Conservation (phyloP, 2,329 filamentous ascomycete genomes). For the Botrytis porri region DNA sequence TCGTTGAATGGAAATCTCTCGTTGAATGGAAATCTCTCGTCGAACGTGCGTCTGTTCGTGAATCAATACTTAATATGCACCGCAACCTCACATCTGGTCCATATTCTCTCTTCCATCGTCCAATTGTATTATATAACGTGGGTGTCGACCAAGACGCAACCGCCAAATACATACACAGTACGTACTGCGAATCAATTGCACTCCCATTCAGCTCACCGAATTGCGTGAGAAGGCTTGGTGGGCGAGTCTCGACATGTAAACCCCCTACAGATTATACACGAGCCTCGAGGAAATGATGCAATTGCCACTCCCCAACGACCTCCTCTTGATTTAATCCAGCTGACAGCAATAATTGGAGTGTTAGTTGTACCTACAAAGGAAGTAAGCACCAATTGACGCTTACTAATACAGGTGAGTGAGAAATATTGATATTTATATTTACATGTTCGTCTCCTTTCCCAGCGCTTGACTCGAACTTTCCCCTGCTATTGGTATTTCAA, state of each 20-base stretch:
- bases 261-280: background rate
- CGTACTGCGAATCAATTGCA: background rate
- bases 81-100: background rate
- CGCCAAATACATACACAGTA: background rate
- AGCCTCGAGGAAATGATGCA: background rate
- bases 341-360: background rate
- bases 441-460: background rate
- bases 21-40: constrained; percentile 4
- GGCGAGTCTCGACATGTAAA: background rate
- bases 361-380: background rate
- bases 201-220: background rate
- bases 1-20: constrained; percentile 6
- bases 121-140: background rate
- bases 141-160: background rate
- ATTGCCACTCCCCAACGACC: background rate
- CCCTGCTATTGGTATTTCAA: background rate
- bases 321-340: background rate
- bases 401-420: constrained; percentile 4
- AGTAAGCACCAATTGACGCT: background rate
- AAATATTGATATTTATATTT: background rate
- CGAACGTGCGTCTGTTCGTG: constrained; percentile 3
- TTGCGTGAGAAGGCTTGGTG: background rate
- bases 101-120: background rate
- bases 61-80: constrained; percentile 8
- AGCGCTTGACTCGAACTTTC: background rate